A percentile compares a stretch with the other conserved stretches of the same genome.
These are phyloP conservation scores for Hortiboletus flavorubellus DNA, from an alignment of 768 basidiomycete species.

Conservation along the genomic window DNA sequence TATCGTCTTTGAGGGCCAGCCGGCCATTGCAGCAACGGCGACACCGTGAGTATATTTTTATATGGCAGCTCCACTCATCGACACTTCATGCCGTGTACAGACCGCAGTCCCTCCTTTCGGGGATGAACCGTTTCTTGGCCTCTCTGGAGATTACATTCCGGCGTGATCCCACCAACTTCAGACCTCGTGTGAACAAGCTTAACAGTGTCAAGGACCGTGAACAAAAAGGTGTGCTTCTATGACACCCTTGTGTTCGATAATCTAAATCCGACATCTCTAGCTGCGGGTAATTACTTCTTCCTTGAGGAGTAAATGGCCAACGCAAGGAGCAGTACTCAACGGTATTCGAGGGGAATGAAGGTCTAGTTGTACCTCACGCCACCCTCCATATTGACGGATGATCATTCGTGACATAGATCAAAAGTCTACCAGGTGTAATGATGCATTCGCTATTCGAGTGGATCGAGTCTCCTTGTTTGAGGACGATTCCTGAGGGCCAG, in stretches of 20 bases:
- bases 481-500: neutral
- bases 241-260: neutral
- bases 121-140: conserved; percentile 97
- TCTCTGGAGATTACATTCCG: conserved; percentile 97
- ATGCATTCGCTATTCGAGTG: conserved; percentile 10
- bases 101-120: conserved; percentile 90
- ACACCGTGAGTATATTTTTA: conserved; percentile 61
- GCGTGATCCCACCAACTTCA: conserved; percentile 93
- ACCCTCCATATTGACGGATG: conserved; percentile 8
- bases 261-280: conserved; percentile 36
- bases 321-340: neutral
- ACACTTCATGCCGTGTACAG: conserved; percentile 36
- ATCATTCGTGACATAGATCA: conserved; percentile 6
- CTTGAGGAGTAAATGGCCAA: conserved; percentile 61
- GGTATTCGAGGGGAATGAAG: conserved; percentile 9
- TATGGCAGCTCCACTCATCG: neutral
- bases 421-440: conserved; percentile 6
- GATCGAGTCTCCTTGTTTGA: conserved; percentile 4
- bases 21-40: conserved; percentile 85
- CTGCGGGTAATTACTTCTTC: conserved; percentile 88
- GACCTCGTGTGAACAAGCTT: conserved; percentile 84
- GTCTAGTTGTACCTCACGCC: conserved; percentile 9
- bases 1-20: conserved; percentile 86
- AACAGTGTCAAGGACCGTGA: conserved; percentile 85
- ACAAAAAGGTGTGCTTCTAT: conserved; percentile 62